Evolutionary conservation across 2,329 filamentous ascomycete species (phyloP).

Genomic region (Arthroderma sp.): DNA sequence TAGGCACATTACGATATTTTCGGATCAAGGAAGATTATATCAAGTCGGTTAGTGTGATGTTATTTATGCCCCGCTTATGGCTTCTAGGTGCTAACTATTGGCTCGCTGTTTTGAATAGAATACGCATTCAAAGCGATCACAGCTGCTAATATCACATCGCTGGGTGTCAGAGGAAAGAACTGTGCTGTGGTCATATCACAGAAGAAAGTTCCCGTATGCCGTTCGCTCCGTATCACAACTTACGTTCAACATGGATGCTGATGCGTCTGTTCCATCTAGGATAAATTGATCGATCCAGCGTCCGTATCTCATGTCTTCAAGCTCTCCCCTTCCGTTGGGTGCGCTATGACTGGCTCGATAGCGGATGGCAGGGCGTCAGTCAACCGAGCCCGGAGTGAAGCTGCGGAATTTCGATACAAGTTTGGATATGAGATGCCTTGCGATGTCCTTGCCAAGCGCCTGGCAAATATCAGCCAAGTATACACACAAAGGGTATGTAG

Average conservation of each 20-base stretch:
- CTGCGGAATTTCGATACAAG: slow-evolving; percentile 96
- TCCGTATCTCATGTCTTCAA: slow-evolving; percentile 97
- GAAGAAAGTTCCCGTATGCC: slow-evolving; percentile 88
- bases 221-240: slow-evolving; percentile 24
- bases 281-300: slow-evolving; percentile 95
- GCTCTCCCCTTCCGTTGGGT: slow-evolving; percentile 89
- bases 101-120: slow-evolving; percentile 47
- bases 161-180: slow-evolving; percentile 90
- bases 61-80: slow-evolving; percentile 1
- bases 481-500: slow-evolving; percentile 81
- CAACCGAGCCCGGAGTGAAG: slow-evolving; percentile 84
- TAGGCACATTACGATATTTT: slow-evolving; percentile 99
- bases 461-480: slow-evolving; percentile 98
- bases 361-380: slow-evolving; percentile 91
- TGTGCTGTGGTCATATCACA: slow-evolving; percentile 95
- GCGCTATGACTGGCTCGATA: slow-evolving; percentile 97
- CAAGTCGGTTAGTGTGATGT: slow-evolving; percentile 75
- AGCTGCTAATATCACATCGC: slow-evolving; percentile 95
- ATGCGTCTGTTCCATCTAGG: slow-evolving; percentile 41
- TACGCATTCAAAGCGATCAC: slow-evolving; percentile 99
- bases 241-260: background rate
- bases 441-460: slow-evolving; percentile 86
- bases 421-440: slow-evolving; percentile 99
- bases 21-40: slow-evolving; percentile 93
- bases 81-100: background rate